phyloP scores from a whole-genome alignment of 2,329 filamentous ascomycete genomes.

The Sporothrix humicola region DNA sequence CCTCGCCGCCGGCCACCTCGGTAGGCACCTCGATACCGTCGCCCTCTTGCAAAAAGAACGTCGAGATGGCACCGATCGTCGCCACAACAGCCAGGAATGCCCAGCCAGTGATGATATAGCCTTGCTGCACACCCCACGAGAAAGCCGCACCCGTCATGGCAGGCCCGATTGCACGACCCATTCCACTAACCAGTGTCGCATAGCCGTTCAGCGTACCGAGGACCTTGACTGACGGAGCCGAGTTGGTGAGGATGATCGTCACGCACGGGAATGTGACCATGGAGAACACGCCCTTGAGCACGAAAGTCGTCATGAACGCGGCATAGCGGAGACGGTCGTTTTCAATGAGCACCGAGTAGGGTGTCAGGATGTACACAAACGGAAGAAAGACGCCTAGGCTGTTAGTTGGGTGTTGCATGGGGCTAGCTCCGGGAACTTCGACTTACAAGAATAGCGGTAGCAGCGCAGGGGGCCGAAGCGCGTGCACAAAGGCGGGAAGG shows the following conservation, averaged over 20 bases:
- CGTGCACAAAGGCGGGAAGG: slow-evolving; percentile 78
- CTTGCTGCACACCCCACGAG: slow-evolving; percentile 73
- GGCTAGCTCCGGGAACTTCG: no score
- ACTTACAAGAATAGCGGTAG: slow-evolving; percentile 66
- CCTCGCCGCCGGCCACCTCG: slow-evolving; percentile 39
- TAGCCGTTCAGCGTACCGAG: slow-evolving; percentile 91
- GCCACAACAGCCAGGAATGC: slow-evolving; percentile 74
- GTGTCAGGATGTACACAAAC: slow-evolving; percentile 77
- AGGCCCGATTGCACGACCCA: slow-evolving; percentile 81
- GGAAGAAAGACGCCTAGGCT: slow-evolving; percentile 67
- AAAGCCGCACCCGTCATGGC: slow-evolving; percentile 75
- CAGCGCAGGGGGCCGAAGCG: slow-evolving; percentile 76
- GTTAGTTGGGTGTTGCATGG: background rate
- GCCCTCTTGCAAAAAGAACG: slow-evolving; percentile 75
- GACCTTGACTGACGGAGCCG: slow-evolving; percentile 73
- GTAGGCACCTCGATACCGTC: slow-evolving; percentile 62
- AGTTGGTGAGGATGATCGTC: slow-evolving; percentile 91
- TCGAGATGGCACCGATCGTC: slow-evolving; percentile 69
- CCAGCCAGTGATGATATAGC: slow-evolving; percentile 81
- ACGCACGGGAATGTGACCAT: slow-evolving; percentile 89
- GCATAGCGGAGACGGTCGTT: slow-evolving; percentile 57
- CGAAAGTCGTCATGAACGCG: slow-evolving; percentile 70
- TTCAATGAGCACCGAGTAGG: slow-evolving; percentile 73
- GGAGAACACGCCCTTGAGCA: slow-evolving; percentile 73
- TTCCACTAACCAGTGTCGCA: slow-evolving; percentile 78